phyloP scores from a whole-genome alignment of 352 stramenopile genomes.

The Albugo laibachii region DNA sequence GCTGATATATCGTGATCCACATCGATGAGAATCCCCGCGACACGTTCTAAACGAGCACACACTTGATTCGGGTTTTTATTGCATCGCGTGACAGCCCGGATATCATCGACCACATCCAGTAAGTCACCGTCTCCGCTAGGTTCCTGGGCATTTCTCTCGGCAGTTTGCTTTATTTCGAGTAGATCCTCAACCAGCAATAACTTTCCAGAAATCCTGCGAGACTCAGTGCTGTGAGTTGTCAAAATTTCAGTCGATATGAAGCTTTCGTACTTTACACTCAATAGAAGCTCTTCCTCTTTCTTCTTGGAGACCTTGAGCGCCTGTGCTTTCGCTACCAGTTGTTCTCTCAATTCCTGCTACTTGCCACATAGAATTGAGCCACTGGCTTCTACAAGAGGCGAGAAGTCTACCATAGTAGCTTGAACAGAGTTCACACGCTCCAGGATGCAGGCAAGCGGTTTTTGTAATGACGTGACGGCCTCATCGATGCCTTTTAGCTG shows the following conservation, averaged over 20 bases:
- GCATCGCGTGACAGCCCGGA: constrained; percentile 4
- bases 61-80: constrained; percentile 12
- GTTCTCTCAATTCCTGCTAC: constrained; percentile 1
- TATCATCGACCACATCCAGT: constrained; percentile 51
- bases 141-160: too few relatives aligned
- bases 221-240: not conserved
- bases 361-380: not conserved
- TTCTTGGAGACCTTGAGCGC: not conserved
- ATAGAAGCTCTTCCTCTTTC: constrained; percentile 2
- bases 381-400: not conserved
- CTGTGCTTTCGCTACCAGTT: not conserved
- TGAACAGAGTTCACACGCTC: constrained; percentile 61
- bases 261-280: constrained; percentile 5
- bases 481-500: constrained; percentile 75
- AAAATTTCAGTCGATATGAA: not conserved
- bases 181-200: constrained; percentile 53
- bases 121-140: constrained; percentile 23
- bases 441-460: constrained; percentile 48
- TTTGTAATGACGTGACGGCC: constrained; percentile 54
- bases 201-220: constrained; percentile 41
- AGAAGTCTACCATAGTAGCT: constrained; percentile 21
- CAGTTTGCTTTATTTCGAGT: constrained; percentile 16
- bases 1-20: constrained; percentile 59
- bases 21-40: constrained; percentile 48
- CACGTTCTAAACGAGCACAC: constrained; percentile 55